Evolutionary conservation across 2,329 filamentous ascomycete genomes (phyloP), one percentile per base, ranked within the genome.

Genomic region (Pyrenophora graminea): DNA sequence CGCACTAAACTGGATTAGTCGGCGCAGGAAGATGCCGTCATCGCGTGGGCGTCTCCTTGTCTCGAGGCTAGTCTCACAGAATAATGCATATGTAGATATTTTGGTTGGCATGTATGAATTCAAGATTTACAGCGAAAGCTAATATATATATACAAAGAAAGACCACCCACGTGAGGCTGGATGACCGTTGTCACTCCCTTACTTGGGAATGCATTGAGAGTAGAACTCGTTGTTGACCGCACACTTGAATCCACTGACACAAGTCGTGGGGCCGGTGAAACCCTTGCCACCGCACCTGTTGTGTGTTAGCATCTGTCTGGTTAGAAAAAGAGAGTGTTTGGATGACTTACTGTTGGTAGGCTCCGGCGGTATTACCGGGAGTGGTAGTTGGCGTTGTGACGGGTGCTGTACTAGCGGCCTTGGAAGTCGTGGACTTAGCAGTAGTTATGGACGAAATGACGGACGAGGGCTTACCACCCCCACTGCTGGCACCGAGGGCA

Each of bases 201-300:
- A 36, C 3, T 32, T 39, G 19, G 45, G 50, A 6, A 46, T 36
- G 40, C 58, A 60, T 15, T 58, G 55, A 21, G 46, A 50, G 39
- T 32, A 58, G 18, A 19, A 58, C 0, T 27, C n/a, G 27, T 58
- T 60, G 21, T 40, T 38, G 17, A 30, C 18, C 17, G 13, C 9
- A 33, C 57, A 60, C 47, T 45, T 56, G 51, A 51, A 58, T n/a
- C 55, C 52, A 25, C 25, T 48, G 8, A 58, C 55, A 51, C 63
- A 66, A 36, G 53, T 41, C 6, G 52, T 61, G 5, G 63, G 48
- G 3, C 63, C 63, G 6, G 56, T 59, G 15, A 43, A 64, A 15
- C 55, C 52, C 41, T 36, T 33, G 25, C 59, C 63, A 15, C 62
- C 61, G 32, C 62, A 67, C 48, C 50, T 67, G 54, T 13, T 18